Evolutionary conservation across 129 eudicot species (phyloP).

Genomic region (Ambrosia trifida): DNA sequence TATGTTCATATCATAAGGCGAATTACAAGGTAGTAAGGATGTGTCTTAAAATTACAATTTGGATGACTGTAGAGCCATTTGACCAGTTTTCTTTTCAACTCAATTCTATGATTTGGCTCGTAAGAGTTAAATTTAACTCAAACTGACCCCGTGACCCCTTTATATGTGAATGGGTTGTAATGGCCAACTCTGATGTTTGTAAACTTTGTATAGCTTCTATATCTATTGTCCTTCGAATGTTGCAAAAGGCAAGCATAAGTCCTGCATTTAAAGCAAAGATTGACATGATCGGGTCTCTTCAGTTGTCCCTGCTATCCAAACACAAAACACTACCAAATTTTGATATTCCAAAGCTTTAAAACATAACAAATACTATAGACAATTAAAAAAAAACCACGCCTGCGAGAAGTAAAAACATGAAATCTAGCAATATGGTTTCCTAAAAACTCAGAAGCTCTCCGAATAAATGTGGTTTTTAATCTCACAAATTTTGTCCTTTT

Average conservation of each 20-base stretch:
- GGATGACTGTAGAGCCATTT: no score
- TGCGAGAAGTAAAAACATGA: constrained; percentile 95
- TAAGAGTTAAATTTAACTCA: no score
- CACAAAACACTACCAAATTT: constrained; percentile 26
- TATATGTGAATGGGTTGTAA: no score
- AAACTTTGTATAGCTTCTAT: no score
- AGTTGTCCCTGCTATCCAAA: constrained; percentile 86
- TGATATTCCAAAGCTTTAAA: not conserved
- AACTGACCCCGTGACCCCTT: no score
- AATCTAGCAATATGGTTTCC: constrained; percentile 88
- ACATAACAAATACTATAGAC: not conserved
- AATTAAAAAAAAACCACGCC: constrained; percentile 48
- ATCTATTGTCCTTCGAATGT: constrained; percentile 72
- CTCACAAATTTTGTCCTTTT: constrained; percentile 86
- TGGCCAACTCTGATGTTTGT: no score
- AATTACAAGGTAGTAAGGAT: no score
- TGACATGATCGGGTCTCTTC: constrained; percentile 98
- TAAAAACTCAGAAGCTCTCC: constrained; percentile 95
- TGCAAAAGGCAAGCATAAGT: constrained; percentile 95
- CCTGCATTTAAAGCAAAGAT: constrained; percentile 86
- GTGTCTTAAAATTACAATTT: no score
- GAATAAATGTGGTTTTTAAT: constrained; percentile 80
- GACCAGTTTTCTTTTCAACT: no score
- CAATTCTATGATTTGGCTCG: no score
- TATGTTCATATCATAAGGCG: no score